phyloP scores from a whole-genome alignment of 306 rosid species.

The Hippophae rhamnoides region DNA sequence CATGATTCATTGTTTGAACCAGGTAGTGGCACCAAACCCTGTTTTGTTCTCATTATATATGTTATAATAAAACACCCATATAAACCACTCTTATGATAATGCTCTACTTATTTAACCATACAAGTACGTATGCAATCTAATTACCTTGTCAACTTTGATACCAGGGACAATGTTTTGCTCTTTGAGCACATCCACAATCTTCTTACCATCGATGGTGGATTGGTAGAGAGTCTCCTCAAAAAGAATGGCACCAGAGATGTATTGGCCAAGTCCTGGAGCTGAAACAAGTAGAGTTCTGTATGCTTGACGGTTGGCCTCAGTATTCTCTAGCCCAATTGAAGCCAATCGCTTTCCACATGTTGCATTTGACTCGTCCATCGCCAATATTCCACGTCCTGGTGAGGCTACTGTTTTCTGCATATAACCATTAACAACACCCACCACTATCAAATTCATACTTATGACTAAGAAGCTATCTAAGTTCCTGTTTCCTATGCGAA shows the following conservation, averaged over 20 bases:
- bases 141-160: conserved; percentile 72
- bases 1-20: conserved; percentile 79
- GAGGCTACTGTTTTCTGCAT: conserved; percentile 61
- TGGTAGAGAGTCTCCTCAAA: conserved; percentile 87
- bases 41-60: neutral
- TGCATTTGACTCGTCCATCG: conserved; percentile 85
- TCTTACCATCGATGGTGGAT: conserved; percentile 61
- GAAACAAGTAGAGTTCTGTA: conserved; percentile 65
- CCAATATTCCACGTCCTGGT: conserved; percentile 84
- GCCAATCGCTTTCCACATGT: conserved; percentile 81
- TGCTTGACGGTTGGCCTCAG: conserved; percentile 80
- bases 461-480: too few species aligned
- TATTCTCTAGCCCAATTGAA: conserved; percentile 75
- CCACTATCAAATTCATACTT: too few species aligned
- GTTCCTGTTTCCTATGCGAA: too few species aligned
- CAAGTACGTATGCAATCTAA: neutral
- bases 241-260: conserved; percentile 70
- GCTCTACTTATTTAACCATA: neutral
- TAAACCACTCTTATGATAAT: neutral
- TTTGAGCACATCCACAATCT: conserved; percentile 56
- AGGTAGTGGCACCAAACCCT: conserved; percentile 65
- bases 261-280: conserved; percentile 61
- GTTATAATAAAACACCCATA: neutral
- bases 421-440: too few species aligned
- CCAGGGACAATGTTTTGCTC: conserved; percentile 69